A percentile compares a stretch with the other conserved stretches of the same genome.
Conservation (phyloP, 139 green algal genomes). For the Gonium pectorale region DNA sequence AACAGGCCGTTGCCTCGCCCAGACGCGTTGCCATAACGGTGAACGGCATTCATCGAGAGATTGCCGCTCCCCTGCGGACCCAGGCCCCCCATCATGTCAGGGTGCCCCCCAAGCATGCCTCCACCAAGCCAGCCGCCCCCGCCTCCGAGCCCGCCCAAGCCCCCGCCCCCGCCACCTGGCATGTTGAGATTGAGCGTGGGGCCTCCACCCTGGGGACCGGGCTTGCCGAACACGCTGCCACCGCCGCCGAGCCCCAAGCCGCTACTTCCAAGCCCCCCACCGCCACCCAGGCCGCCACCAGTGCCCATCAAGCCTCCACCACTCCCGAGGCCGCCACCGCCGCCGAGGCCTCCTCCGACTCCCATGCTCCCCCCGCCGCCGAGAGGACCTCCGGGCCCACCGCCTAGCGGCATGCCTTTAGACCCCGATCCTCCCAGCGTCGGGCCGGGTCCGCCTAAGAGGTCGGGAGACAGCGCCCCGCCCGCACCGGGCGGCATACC, state of each 20-base stretch:
- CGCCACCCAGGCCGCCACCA: neutral
- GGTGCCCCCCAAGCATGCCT: neutral
- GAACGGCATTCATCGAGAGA: neutral
- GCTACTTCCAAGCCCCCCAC: neutral
- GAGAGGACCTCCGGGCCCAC: neutral
- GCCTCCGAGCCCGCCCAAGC: constrained; percentile 8
- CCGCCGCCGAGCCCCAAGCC: neutral
- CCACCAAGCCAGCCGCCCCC: neutral
- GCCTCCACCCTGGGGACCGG: neutral
- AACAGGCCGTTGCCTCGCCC: neutral
- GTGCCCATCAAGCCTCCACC: neutral
- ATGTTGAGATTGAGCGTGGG: constrained; percentile 40
- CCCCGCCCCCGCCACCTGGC: constrained; percentile 1
- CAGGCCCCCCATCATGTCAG: neutral
- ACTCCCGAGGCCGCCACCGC: no score
- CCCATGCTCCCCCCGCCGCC: no score
- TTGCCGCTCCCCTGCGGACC: constrained; percentile 24
- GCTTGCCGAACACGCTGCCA: constrained; percentile 5
- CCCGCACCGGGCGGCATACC: neutral
- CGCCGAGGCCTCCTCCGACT: neutral
- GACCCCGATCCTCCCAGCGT: neutral
- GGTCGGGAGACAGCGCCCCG: constrained; percentile 18
- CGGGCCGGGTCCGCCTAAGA: neutral
- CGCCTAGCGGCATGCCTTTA: neutral
- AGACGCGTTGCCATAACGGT: constrained; percentile 26